Evolutionary conservation across 768 basidiomycete genomes (phyloP), one percentile per base, ranked within the genome.

Genomic region (Krasilnikovozyma curviuscula): DNA sequence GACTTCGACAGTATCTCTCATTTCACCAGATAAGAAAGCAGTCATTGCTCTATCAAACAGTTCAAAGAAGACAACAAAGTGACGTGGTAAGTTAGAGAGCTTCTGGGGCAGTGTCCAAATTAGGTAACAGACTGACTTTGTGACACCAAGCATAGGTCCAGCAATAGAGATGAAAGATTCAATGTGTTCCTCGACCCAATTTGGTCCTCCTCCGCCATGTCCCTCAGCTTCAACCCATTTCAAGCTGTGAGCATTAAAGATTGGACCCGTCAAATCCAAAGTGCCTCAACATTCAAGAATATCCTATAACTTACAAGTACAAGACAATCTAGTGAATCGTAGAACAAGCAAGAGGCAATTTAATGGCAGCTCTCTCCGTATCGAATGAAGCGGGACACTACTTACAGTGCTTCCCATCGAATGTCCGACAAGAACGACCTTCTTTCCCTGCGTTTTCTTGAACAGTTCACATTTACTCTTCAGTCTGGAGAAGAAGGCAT

Each of bases 201-300:
- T 67, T 7, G 75, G 66, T 2, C 89, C 91, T 13, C 86, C 91
- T 2, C 72, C 71, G 7, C 86, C 88, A 54, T 79, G 76, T 35
- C 71, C 66, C 8, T 78, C 77, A 1, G 84, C 82, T 66, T 97
- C 91, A 0, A 91, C 89, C 91, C 91, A 98, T 68, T 93, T 91
- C 59, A 89, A 73, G 61, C 86, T 89, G 50, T 47, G 34, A 7
- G 23, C 16, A 39, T 27, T 25, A 55, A 37, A 29, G 12, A 23
- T 24, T 10, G 25, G 23, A n/a, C 7, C 7, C 3, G 18, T 19
- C 5, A 12, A n/a, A n/a, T n/a, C n/a, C n/a, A n/a, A n/a, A n/a
- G n/a, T n/a, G n/a, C n/a, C n/a, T n/a, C n/a, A n/a, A n/a, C n/a
- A n/a, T n/a, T n/a, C n/a, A n/a, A n/a, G n/a, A n/a, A n/a, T n/a